Percentiles rank a stretch among this genome's conserved stretches.
phyloP scores from a whole-genome alignment of 345 rosid species.

The Salix viminalis region DNA sequence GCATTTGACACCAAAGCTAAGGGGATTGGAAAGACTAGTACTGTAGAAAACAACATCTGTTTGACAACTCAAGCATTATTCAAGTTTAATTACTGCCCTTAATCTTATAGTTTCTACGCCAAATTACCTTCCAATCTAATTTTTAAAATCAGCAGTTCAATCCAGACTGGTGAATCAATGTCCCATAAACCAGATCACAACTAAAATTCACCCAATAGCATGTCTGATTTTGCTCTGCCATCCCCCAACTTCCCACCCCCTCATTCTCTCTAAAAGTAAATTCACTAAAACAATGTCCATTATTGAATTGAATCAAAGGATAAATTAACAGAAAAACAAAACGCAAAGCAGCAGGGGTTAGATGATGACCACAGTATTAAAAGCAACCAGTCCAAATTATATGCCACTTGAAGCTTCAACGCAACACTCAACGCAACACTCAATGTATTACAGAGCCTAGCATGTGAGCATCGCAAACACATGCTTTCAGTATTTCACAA shows the following conservation, averaged over 20 bases:
- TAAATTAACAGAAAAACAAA: neutral
- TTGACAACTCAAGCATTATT: neutral
- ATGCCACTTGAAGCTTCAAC: neutral
- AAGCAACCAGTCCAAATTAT: neutral
- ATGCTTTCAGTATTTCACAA: neutral
- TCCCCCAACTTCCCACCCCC: too few species aligned
- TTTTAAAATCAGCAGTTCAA: neutral
- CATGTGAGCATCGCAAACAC: neutral
- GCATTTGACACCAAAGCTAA: constrained; percentile 9
- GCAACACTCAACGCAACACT: neutral
- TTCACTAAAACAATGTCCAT: neutral
- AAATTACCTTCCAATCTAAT: neutral
- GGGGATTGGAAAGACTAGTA: neutral
- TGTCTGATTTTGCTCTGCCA: too few species aligned
- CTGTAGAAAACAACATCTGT: neutral
- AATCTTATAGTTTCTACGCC: neutral
- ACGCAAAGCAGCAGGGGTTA: neutral
- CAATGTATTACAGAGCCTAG: neutral
- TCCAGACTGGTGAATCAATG: neutral
- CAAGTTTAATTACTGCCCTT: neutral
- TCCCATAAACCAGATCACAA: neutral
- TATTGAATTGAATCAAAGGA: neutral
- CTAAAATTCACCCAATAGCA: neutral
- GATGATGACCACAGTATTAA: neutral
- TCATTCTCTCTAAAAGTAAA: too few species aligned